phyloP scores from a whole-genome alignment of 805 yeast genomes.

The Candida coquimbonensis region DNA sequence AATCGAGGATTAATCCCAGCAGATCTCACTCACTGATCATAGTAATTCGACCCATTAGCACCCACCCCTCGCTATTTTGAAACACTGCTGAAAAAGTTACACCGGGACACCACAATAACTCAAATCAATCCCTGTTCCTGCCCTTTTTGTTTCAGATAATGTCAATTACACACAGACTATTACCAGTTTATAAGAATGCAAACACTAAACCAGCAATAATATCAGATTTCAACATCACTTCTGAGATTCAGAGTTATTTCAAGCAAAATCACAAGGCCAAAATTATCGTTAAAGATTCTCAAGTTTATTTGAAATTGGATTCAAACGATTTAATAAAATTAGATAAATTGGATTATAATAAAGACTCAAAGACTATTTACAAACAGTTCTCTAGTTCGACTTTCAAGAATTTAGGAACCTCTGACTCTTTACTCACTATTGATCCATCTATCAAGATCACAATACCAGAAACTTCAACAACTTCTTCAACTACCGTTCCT shows the following conservation, averaged over 20 bases:
- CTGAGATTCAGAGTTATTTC: neutral
- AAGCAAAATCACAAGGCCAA: slow-evolving; percentile 13
- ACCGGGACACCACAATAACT: neutral
- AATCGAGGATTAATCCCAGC: too few species aligned
- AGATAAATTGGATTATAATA: slow-evolving; percentile 4
- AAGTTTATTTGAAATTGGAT: slow-evolving; percentile 12
- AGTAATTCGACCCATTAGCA: too few species aligned
- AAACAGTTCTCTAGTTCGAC: slow-evolving; percentile 18
- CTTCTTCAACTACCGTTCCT: neutral
- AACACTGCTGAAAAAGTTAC: too few species aligned
- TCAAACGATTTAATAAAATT: slow-evolving; percentile 1
- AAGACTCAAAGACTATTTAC: slow-evolving; percentile 10
- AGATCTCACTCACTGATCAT: too few species aligned
- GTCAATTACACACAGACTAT: slow-evolving; percentile 9
- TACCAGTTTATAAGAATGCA: slow-evolving; percentile 9
- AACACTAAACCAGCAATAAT: slow-evolving; percentile 7
- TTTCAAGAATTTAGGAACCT: slow-evolving; percentile 16
- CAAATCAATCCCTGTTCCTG: too few species aligned
- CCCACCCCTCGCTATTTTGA: too few species aligned
- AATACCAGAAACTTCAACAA: neutral
- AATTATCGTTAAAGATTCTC: slow-evolving; percentile 17
- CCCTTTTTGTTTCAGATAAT: neutral
- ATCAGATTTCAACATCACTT: slow-evolving; percentile 8
- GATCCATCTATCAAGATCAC: neutral
- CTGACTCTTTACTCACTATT: neutral